Percentiles rank a stretch among this genome's conserved stretches.
These are phyloP conservation scores for Cardiosporidium cionae DNA, from an alignment of 169 alveolate genomes.

Conservation along the genomic window DNA sequence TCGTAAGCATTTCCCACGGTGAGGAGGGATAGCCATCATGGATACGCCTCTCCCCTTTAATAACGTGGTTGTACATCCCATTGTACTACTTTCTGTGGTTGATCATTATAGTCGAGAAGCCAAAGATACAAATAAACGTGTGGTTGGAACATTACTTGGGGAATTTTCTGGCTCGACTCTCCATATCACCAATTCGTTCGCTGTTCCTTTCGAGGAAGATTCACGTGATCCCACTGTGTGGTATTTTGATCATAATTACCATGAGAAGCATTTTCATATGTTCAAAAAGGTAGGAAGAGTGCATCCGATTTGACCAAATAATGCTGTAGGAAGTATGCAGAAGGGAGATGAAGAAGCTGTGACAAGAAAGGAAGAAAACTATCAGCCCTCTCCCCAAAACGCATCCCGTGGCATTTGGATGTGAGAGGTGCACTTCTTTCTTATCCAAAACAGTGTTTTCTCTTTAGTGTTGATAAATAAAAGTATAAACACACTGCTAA, in stretches of 20 bases:
- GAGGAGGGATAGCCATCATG: too few relatives aligned
- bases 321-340: too few relatives aligned
- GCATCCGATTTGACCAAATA: too few relatives aligned
- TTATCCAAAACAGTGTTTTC: too few relatives aligned
- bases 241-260: constrained; percentile 96
- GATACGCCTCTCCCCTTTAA: background rate
- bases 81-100: constrained; percentile 91
- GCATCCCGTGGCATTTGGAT: too few relatives aligned
- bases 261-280: constrained; percentile 92
- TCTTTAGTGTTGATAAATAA: too few relatives aligned
- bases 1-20: too few relatives aligned
- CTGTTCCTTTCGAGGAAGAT: constrained; percentile 99
- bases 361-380: too few relatives aligned
- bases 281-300: constrained; percentile 74
- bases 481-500: too few relatives aligned
- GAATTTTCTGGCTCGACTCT: constrained; percentile 77
- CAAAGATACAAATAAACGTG: constrained; percentile 87
- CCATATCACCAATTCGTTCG: constrained; percentile 95
- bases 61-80: constrained; percentile 44
- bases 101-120: constrained; percentile 98
- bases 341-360: too few relatives aligned
- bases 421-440: too few relatives aligned
- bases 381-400: too few relatives aligned
- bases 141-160: constrained; percentile 97
- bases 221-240: constrained; percentile 92